A percentile compares a stretch with the other conserved stretches of the same genome.
These are phyloP conservation scores for Saccharomycopsis capsularis DNA, from an alignment of 805 yeast species.

Conservation along the genomic window DNA sequence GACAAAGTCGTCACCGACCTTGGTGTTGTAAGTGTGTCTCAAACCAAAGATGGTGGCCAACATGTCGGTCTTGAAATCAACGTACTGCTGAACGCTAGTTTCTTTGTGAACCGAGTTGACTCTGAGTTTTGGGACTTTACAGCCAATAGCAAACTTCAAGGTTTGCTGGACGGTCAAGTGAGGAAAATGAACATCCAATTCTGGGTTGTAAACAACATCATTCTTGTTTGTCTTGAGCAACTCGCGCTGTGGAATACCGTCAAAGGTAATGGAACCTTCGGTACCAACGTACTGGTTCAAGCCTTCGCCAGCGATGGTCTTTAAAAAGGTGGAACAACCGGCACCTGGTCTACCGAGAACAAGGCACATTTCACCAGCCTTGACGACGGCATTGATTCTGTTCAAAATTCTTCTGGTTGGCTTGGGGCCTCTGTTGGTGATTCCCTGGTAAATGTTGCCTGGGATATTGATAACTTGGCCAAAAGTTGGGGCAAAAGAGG, in stretches of 20 bases:
- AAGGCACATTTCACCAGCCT: constrained; percentile 47
- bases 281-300: constrained; percentile 30
- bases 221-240: constrained; percentile 42
- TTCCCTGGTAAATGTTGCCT: constrained; percentile 8
- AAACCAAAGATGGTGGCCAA: constrained; percentile 48
- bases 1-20: constrained; percentile 54
- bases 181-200: constrained; percentile 45
- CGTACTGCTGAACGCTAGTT: constrained; percentile 34
- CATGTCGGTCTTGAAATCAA: constrained; percentile 32
- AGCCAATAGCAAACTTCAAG: constrained; percentile 42
- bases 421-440: constrained; percentile 27
- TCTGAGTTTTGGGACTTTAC: constrained; percentile 41
- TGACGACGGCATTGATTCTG: constrained; percentile 37
- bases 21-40: constrained; percentile 50
- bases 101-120: constrained; percentile 37
- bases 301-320: constrained; percentile 40
- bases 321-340: constrained; percentile 53
- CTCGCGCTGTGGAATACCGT: constrained; percentile 41
- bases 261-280: constrained; percentile 39
- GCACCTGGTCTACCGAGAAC: constrained; percentile 57
- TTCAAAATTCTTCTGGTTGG: constrained; percentile 32
- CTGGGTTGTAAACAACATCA: constrained; percentile 47
- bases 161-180: constrained; percentile 46
- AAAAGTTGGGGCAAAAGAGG: constrained; percentile 43
- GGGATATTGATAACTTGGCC: constrained; percentile 23